Percentiles rank a stretch among this genome's conserved stretches.
phyloP scores from a whole-genome alignment of 2,329 filamentous ascomycete genomes.

The Canariomyces notabilis region DNA sequence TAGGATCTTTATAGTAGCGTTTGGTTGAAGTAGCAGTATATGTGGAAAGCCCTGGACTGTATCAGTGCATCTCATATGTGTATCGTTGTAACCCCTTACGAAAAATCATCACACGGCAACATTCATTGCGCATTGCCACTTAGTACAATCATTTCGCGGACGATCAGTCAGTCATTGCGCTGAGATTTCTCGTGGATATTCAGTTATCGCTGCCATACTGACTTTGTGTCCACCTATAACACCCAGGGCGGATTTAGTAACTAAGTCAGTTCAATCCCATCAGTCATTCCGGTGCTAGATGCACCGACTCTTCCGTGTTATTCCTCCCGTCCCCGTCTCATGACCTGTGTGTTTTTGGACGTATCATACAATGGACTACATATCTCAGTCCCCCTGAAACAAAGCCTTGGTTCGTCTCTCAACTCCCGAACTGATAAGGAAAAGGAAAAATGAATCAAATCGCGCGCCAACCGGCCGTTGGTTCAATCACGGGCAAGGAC shows the following conservation, averaged over 20 bases:
- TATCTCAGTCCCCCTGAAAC: not conserved
- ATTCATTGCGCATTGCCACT: not conserved
- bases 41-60: no score
- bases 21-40: not conserved
- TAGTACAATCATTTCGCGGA: not conserved
- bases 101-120: no score
- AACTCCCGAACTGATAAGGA: conserved; percentile 1
- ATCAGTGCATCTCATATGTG: no score
- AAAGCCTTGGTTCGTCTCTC: not conserved
- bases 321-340: not conserved
- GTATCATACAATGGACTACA: conserved; percentile 10
- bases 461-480: not conserved
- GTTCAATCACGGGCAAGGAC: not conserved
- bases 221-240: not conserved
- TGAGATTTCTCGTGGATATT: not conserved
- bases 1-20: not conserved
- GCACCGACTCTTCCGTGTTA: not conserved
- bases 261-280: no score
- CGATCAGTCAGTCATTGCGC: not conserved
- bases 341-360: not conserved
- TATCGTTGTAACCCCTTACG: no score
- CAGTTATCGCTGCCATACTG: not conserved
- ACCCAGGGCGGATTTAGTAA: no score
- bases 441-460: not conserved
- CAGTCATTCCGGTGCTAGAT: not conserved